Conservation (phyloP, 2,329 filamentous ascomycete species). For the Exutisphaerella laricina region DNA sequence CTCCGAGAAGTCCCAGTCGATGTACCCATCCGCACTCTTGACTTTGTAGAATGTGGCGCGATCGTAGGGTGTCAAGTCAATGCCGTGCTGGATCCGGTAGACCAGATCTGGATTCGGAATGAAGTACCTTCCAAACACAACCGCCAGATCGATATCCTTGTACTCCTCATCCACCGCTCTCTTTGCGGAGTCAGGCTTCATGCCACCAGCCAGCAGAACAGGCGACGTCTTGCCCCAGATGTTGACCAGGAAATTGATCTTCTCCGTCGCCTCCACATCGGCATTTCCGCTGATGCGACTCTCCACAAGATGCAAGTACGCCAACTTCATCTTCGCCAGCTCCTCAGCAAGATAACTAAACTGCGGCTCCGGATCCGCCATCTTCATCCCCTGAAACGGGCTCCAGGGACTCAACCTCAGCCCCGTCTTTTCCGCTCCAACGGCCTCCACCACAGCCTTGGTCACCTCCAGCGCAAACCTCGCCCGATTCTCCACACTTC, state of each 20-base stretch:
- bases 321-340: conserved; percentile 47
- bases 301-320: conserved; percentile 58
- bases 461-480: conserved; percentile 55
- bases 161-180: conserved; percentile 29
- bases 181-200: conserved; percentile 35
- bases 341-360: conserved; percentile 49
- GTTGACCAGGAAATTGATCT: conserved; percentile 42
- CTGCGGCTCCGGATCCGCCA: conserved; percentile 56
- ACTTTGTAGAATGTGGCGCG: conserved; percentile 42
- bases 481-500: conserved; percentile 48
- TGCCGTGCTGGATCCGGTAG: conserved; percentile 39
- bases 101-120: conserved; percentile 46
- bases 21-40: too few relatives aligned
- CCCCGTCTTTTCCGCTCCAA: conserved; percentile 42
- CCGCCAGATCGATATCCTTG: conserved; percentile 37
- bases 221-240: conserved; percentile 43
- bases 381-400: conserved; percentile 56
- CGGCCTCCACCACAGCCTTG: conserved; percentile 37
- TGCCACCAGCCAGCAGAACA: conserved; percentile 45
- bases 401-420: conserved; percentile 58
- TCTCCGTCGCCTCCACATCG: conserved; percentile 33
- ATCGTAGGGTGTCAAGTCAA: conserved; percentile 41
- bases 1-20: too few relatives aligned
- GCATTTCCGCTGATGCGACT: conserved; percentile 46
- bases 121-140: conserved; percentile 46